These are phyloP conservation scores for Leccinum incarnatum DNA, from an alignment of 768 basidiomycete genomes.

Conservation along the genomic window DNA sequence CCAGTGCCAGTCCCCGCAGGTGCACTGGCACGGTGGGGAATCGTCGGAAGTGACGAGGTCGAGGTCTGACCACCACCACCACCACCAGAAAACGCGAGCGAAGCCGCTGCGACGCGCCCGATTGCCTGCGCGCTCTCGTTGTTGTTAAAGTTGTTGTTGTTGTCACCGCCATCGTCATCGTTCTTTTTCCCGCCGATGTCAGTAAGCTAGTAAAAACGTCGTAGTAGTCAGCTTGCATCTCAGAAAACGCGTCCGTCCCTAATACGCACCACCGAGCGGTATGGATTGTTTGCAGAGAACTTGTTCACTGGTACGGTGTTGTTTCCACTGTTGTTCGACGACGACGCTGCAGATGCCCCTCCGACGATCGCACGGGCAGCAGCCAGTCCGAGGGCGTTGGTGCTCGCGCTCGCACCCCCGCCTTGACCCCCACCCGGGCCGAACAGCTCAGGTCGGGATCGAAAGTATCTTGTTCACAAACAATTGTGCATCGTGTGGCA, in stretches of 20 bases:
- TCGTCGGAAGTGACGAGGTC: neutral
- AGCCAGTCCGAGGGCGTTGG: slow-evolving; percentile 11
- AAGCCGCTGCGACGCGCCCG: slow-evolving; percentile 58
- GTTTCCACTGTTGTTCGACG: too few relatives aligned
- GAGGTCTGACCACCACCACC: neutral
- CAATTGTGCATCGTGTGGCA: neutral
- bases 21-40: too few relatives aligned
- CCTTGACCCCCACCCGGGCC: slow-evolving; percentile 27
- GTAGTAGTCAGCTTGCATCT: too few relatives aligned
- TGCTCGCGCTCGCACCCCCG: neutral
- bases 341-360: too few relatives aligned
- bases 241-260: neutral
- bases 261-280: slow-evolving; percentile 30
- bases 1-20: neutral
- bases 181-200: neutral
- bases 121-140: neutral
- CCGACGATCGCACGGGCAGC: neutral
- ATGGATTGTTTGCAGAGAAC: slow-evolving; percentile 32
- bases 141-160: neutral
- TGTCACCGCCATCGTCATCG: neutral
- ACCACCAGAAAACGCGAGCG: slow-evolving; percentile 39
- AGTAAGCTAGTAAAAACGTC: neutral
- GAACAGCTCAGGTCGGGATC: slow-evolving; percentile 66
- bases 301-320: slow-evolving; percentile 1
- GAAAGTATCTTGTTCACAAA: slow-evolving; percentile 57